Percentiles rank a stretch among this genome's conserved stretches.
Evolutionary conservation across 257 asterid genomes (phyloP).

Genomic region (Scutellaria minor): DNA sequence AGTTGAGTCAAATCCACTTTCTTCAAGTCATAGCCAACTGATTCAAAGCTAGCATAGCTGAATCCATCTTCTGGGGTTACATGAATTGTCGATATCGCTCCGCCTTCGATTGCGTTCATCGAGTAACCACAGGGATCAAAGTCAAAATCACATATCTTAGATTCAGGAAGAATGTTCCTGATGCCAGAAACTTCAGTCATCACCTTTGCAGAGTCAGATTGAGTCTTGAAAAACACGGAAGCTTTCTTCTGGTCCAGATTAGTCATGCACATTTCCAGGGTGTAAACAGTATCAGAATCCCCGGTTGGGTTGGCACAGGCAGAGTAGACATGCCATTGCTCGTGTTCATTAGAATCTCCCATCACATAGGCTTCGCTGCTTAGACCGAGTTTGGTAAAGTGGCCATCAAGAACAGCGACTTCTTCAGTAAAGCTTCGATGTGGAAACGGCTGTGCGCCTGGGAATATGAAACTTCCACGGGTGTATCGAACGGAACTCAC

Average conservation of each 20-base stretch:
- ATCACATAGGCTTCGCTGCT: constrained; percentile 65
- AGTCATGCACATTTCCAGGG: constrained; percentile 92
- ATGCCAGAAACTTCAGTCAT: constrained; percentile 83
- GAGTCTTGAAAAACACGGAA: constrained; percentile 67
- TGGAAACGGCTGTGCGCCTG: constrained; percentile 79
- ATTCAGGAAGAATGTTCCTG: constrained; percentile 65
- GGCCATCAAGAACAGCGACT: constrained; percentile 62
- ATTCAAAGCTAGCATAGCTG: constrained; percentile 88
- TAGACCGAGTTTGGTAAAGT: constrained; percentile 59
- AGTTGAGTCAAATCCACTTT: constrained; percentile 44
- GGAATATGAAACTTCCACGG: constrained; percentile 80
- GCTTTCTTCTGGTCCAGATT: constrained; percentile 66
- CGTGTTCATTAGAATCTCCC: constrained; percentile 58
- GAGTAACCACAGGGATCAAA: constrained; percentile 93
- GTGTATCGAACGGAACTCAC: constrained; percentile 71
- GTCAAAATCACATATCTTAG: constrained; percentile 74
- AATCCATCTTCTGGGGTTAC: constrained; percentile 87
- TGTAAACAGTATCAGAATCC: constrained; percentile 45
- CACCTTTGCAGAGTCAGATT: constrained; percentile 56
- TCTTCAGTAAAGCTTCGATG: constrained; percentile 82
- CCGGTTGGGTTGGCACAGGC: constrained; percentile 51
- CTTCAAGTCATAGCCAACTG: constrained; percentile 71
- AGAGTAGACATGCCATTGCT: constrained; percentile 83
- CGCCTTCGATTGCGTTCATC: constrained; percentile 74
- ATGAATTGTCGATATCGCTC: constrained; percentile 70